phyloP scores from a whole-genome alignment of 2,329 filamentous ascomycete species.

The Alternaria sp. region DNA sequence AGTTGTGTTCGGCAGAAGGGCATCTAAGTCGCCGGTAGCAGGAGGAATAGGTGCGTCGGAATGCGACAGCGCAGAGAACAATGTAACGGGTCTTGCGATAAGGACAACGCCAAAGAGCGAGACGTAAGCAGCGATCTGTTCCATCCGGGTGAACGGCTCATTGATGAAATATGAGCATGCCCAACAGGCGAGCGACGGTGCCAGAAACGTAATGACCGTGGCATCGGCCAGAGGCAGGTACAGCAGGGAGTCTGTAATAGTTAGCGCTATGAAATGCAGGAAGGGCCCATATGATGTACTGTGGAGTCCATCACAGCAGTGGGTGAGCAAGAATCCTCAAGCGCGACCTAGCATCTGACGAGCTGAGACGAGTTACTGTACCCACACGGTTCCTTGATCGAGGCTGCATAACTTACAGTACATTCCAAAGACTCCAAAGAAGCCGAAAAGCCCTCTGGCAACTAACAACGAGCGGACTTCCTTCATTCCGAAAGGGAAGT shows the following conservation, averaged over 20 bases:
- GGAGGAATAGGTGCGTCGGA: conserved; percentile 34
- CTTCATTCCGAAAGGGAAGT: conserved; percentile 73
- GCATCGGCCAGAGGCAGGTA: conserved; percentile 88
- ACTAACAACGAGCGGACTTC: conserved; percentile 74
- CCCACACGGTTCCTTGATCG: neutral
- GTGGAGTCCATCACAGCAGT: conserved; percentile 2
- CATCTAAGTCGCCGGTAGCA: conserved; percentile 44
- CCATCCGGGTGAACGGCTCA: conserved; percentile 79
- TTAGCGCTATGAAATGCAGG: conserved; percentile 31
- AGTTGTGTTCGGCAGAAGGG: conserved; percentile 40
- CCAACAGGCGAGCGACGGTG: conserved; percentile 80
- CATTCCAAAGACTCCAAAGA: conserved; percentile 80
- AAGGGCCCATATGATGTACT: conserved; percentile 4
- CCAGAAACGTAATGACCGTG: conserved; percentile 87
- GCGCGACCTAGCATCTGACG: neutral
- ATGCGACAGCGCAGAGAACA: conserved; percentile 57
- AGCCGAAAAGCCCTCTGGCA: conserved; percentile 72
- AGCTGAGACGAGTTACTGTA: conserved; percentile 12
- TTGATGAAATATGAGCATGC: conserved; percentile 77
- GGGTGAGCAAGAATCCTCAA: neutral
- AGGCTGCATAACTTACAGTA: conserved; percentile 63
- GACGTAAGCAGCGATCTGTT: conserved; percentile 77
- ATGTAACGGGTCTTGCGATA: conserved; percentile 75
- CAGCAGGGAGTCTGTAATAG: conserved; percentile 65
- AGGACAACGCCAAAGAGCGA: conserved; percentile 82